These are phyloP conservation scores for Xylariales sp. DNA, from an alignment of 2,329 filamentous ascomycete species.

Conservation along the genomic window DNA sequence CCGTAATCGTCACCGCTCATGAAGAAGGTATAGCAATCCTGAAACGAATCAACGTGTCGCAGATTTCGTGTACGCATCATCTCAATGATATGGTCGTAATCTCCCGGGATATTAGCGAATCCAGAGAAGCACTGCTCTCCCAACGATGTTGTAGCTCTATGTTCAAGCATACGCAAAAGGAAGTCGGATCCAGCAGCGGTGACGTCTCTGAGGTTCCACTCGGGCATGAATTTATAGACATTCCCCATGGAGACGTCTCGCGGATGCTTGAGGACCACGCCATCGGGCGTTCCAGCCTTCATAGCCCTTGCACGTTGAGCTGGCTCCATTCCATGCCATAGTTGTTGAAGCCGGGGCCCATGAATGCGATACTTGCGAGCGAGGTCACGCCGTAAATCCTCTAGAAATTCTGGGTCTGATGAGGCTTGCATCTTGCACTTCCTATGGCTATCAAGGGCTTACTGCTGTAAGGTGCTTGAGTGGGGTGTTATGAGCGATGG, in stretches of 20 bases:
- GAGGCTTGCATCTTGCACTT: constrained; percentile 6
- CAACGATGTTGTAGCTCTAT: constrained; percentile 52
- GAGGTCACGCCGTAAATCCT: constrained; percentile 54
- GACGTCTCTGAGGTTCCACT: constrained; percentile 59
- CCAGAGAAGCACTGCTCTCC: constrained; percentile 52
- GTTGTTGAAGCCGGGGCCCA: constrained; percentile 49
- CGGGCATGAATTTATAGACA: constrained; percentile 55
- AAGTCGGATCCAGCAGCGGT: constrained; percentile 51
- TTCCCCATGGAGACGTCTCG: constrained; percentile 52
- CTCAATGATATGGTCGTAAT: constrained; percentile 51
- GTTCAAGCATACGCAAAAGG: constrained; percentile 54
- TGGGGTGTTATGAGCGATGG: neutral
- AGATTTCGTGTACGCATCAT: constrained; percentile 53
- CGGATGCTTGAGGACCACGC: constrained; percentile 52
- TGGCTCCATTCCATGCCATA: constrained; percentile 56
- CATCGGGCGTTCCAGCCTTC: constrained; percentile 50
- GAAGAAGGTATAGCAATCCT: constrained; percentile 54
- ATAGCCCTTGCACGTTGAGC: constrained; percentile 52
- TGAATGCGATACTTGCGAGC: constrained; percentile 54
- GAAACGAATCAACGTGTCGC: constrained; percentile 45
- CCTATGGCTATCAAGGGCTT: neutral
- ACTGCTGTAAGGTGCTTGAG: neutral
- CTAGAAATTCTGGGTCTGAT: constrained; percentile 24
- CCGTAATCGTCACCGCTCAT: constrained; percentile 53
- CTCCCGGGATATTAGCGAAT: constrained; percentile 50